These are phyloP conservation scores for Pseudonitzschia multiseries DNA, from an alignment of 108 stramenopile species.

Conservation along the genomic window DNA sequence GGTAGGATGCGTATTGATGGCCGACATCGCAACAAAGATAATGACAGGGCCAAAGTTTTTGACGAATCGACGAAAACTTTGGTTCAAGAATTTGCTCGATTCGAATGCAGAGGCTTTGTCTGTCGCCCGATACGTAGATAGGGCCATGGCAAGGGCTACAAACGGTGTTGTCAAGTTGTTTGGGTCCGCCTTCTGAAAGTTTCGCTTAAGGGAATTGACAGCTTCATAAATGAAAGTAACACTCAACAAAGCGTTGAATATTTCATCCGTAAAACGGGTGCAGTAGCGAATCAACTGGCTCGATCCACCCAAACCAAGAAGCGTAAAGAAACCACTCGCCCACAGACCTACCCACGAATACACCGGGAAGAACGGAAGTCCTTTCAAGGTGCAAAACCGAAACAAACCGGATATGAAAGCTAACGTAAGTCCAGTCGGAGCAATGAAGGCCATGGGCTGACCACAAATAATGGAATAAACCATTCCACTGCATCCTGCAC, in stretches of 20 bases:
- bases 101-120: constrained; percentile 68
- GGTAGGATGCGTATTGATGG: constrained; percentile 61
- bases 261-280: constrained; percentile 96
- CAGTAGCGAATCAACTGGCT: constrained; percentile 87
- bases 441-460: constrained; percentile 97
- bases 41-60: constrained; percentile 93
- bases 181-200: constrained; percentile 75
- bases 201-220: constrained; percentile 56
- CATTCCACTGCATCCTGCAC: constrained; percentile 86
- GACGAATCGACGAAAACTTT: constrained; percentile 70
- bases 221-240: constrained; percentile 96
- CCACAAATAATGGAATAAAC: constrained; percentile 84
- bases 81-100: constrained; percentile 70
- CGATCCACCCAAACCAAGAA: constrained; percentile 79
- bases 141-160: constrained; percentile 70
- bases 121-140: constrained; percentile 69
- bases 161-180: constrained; percentile 85
- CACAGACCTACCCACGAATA: constrained; percentile 95
- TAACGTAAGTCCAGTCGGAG: constrained; percentile 94
- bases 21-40: constrained; percentile 78
- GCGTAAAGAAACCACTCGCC: constrained; percentile 85
- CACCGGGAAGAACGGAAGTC: constrained; percentile 90
- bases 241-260: constrained; percentile 93
- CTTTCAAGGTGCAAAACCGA: constrained; percentile 67
- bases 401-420: constrained; percentile 92